phyloP scores from a whole-genome alignment of 2,329 filamentous ascomycete species.

The Rutstroemia sp. region DNA sequence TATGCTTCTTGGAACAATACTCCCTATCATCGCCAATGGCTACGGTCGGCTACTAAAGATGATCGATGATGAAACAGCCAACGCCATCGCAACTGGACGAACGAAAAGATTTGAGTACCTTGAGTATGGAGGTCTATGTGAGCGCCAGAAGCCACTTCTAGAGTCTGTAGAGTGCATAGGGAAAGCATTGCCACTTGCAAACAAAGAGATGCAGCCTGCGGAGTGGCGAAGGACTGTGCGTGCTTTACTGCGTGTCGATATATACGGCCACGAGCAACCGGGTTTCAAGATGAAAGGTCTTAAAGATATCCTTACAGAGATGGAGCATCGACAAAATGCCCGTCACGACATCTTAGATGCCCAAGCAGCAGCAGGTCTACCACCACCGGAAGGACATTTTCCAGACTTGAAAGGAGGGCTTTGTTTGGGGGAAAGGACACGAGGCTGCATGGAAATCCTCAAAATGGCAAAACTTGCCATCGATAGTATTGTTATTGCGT shows the following conservation, averaged over 20 bases:
- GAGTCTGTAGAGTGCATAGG: constrained; percentile 5
- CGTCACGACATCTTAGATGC: constrained; percentile 45
- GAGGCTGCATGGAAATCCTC: constrained; percentile 44
- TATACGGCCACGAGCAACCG: constrained; percentile 42
- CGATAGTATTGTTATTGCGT: constrained; percentile 48
- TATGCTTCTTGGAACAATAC: constrained; percentile 50
- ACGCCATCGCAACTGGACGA: constrained; percentile 36
- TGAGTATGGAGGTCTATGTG: constrained; percentile 26
- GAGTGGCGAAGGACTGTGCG: constrained; percentile 48
- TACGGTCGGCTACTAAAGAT: constrained; percentile 48
- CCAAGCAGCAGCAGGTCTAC: constrained; percentile 35
- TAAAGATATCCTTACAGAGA: constrained; percentile 44
- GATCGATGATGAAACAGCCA: constrained; percentile 44
- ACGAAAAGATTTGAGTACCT: constrained; percentile 26
- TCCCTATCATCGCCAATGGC: constrained; percentile 50
- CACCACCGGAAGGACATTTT: neutral
- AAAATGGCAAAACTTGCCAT: constrained; percentile 47
- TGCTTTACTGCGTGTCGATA: constrained; percentile 47
- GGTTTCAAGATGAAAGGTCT: constrained; percentile 39
- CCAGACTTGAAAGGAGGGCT: constrained; percentile 16
- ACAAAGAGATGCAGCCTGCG: constrained; percentile 39
- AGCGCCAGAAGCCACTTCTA: constrained; percentile 1
- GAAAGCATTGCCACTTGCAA: neutral
- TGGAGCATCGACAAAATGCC: constrained; percentile 43
- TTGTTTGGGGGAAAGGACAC: constrained; percentile 25